phyloP scores from a whole-genome alignment of 2,329 filamentous ascomycete species.

The Trichoderma atroviride region DNA sequence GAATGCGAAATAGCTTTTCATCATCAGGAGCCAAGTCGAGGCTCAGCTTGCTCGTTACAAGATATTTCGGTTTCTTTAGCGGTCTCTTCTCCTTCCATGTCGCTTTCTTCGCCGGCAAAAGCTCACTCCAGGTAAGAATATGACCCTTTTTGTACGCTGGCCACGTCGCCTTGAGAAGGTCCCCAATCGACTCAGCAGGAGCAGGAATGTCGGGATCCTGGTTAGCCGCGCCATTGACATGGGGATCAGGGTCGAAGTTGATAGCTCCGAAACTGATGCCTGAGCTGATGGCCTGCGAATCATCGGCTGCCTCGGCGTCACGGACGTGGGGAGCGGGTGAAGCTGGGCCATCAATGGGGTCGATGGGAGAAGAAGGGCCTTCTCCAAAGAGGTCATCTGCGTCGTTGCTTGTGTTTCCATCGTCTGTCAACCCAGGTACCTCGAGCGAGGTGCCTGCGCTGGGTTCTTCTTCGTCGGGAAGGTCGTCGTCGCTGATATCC shows the following conservation, averaged over 20 bases:
- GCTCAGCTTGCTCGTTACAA: conserved; percentile 84
- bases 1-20: conserved; percentile 81
- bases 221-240: conserved; percentile 50
- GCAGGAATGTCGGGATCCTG: conserved; percentile 67
- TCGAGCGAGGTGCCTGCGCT: conserved; percentile 48
- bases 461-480: conserved; percentile 76
- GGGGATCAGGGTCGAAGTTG: conserved; percentile 53
- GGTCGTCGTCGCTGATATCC: conserved; percentile 88
- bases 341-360: conserved; percentile 45
- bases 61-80: conserved; percentile 74
- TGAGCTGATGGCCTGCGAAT: conserved; percentile 39
- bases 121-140: conserved; percentile 76
- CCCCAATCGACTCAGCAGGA: conserved; percentile 71
- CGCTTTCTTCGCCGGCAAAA: conserved; percentile 80
- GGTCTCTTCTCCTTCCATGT: conserved; percentile 79
- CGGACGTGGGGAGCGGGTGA: conserved; percentile 50
- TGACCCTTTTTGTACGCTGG: conserved; percentile 77
- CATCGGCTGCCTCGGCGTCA: conserved; percentile 44
- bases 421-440: conserved; percentile 59
- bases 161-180: conserved; percentile 77
- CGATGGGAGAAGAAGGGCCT: conserved; percentile 53
- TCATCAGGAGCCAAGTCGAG: conserved; percentile 86
- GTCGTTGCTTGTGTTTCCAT: conserved; percentile 62
- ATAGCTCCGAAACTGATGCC: conserved; percentile 45
- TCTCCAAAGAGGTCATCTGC: conserved; percentile 72